Percentiles rank a stretch among this genome's conserved stretches.
Evolutionary conservation across 306 rosid species (phyloP).

Genomic region (Gastrolobium villosum): DNA sequence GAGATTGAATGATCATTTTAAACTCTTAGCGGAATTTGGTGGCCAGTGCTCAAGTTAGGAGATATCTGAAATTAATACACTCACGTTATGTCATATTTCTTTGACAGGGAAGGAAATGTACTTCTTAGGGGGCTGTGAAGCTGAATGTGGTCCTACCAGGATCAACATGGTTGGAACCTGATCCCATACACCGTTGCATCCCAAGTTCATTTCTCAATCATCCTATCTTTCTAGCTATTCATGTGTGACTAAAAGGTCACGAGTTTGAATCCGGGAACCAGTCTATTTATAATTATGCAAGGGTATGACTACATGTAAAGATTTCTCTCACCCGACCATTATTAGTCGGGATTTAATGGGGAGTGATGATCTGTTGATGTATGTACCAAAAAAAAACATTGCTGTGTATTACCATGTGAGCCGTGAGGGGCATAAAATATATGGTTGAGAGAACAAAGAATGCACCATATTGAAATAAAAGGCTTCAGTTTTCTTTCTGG

Average conservation of each 20-base stretch:
- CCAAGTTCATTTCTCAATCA: constrained; percentile 70
- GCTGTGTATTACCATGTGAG: neutral
- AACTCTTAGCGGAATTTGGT: neutral
- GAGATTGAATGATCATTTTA: constrained; percentile 9
- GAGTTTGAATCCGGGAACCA: no score
- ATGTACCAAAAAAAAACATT: neutral
- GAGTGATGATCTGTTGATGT: neutral
- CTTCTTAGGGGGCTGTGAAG: constrained; percentile 71
- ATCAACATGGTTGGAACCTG: constrained; percentile 72
- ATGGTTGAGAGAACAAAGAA: constrained; percentile 7
- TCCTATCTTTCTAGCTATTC: constrained; percentile 60
- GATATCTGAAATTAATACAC: neutral
- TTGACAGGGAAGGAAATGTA: constrained; percentile 69
- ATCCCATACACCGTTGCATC: constrained; percentile 68
- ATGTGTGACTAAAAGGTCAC: no score
- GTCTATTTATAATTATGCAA: no score
- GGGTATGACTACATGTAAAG: no score
- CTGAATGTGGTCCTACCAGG: constrained; percentile 64
- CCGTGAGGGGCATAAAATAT: constrained; percentile 7
- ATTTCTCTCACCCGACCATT: no score
- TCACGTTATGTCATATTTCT: neutral
- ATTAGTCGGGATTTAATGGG: no score
- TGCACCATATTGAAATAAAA: neutral
- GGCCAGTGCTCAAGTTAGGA: neutral
- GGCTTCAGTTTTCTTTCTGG: neutral